Evolutionary conservation across 2,329 filamentous ascomycete genomes (phyloP).

Genomic region (Escovopsis weberi): DNA sequence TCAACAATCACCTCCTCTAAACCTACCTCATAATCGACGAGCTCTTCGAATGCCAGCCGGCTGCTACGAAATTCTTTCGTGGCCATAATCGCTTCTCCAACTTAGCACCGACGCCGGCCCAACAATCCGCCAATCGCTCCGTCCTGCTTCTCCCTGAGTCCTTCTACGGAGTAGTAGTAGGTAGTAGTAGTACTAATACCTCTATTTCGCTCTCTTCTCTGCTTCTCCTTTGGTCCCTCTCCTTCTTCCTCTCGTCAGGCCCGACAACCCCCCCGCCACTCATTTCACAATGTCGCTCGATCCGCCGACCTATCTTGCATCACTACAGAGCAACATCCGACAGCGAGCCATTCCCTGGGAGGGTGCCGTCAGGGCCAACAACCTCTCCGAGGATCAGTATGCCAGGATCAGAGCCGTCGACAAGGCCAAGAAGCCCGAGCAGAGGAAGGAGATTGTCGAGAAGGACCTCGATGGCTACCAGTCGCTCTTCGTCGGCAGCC

Average conservation of each 20-base stretch:
- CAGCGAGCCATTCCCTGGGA: conserved; percentile 95
- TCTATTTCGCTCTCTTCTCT: conserved; percentile 2
- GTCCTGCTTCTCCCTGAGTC: background rate
- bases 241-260: conserved; percentile 3
- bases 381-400: conserved; percentile 85
- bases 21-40: too few relatives aligned
- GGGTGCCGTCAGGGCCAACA: conserved; percentile 82
- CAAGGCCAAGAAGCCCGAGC: conserved; percentile 77
- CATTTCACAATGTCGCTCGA: conserved; percentile 62
- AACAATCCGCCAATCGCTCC: background rate
- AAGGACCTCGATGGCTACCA: conserved; percentile 67
- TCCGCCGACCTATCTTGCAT: conserved; percentile 69
- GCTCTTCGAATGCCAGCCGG: too few relatives aligned
- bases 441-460: conserved; percentile 71
- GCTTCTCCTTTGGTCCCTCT: conserved; percentile 1
- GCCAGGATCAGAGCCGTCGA: conserved; percentile 94
- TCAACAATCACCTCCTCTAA: too few relatives aligned
- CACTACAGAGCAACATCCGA: conserved; percentile 93
- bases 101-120: too few relatives aligned
- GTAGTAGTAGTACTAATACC: too few relatives aligned
- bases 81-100: too few relatives aligned
- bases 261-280: background rate
- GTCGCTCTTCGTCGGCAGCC: conserved; percentile 61
- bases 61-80: too few relatives aligned
- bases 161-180: background rate